phyloP scores from a whole-genome alignment of 108 stramenopile species.

The Asterionellopsis glacialis region DNA sequence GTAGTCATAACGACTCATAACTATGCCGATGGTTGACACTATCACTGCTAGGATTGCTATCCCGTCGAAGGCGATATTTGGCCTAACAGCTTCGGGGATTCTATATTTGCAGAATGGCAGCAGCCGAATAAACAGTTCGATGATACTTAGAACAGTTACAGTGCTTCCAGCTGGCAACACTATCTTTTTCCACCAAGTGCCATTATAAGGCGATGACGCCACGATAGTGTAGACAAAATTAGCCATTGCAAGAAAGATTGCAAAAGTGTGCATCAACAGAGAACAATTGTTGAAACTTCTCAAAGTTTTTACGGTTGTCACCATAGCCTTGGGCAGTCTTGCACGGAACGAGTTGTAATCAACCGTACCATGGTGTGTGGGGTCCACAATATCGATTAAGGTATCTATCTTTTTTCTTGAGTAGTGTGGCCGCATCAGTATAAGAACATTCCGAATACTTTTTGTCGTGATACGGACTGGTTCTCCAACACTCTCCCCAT shows the following conservation, averaged over 20 bases:
- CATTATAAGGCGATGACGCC: conserved; percentile 23
- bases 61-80: conserved; percentile 45
- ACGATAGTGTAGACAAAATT: conserved; percentile 53
- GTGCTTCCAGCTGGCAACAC: conserved; percentile 17
- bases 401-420: conserved; percentile 46
- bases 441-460: conserved; percentile 31
- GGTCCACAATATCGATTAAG: conserved; percentile 51
- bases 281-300: conserved; percentile 28
- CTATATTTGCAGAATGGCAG: conserved; percentile 28
- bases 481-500: conserved; percentile 7
- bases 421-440: conserved; percentile 53
- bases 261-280: conserved; percentile 30
- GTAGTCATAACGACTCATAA: no score
- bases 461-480: conserved; percentile 19
- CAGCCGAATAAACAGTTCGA: conserved; percentile 38
- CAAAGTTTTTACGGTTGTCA: conserved; percentile 43
- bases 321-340: conserved; percentile 49
- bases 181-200: conserved; percentile 17
- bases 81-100: conserved; percentile 36
- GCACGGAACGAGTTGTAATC: conserved; percentile 45
- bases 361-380: conserved; percentile 21
- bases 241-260: conserved; percentile 35
- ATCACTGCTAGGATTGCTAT: conserved; percentile 40
- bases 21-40: no score
- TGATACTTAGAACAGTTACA: conserved; percentile 40